These are phyloP conservation scores for Straminergon stramineum DNA, from an alignment of 225 moss, liverwort and hornwort genomes.

Conservation along the genomic window DNA sequence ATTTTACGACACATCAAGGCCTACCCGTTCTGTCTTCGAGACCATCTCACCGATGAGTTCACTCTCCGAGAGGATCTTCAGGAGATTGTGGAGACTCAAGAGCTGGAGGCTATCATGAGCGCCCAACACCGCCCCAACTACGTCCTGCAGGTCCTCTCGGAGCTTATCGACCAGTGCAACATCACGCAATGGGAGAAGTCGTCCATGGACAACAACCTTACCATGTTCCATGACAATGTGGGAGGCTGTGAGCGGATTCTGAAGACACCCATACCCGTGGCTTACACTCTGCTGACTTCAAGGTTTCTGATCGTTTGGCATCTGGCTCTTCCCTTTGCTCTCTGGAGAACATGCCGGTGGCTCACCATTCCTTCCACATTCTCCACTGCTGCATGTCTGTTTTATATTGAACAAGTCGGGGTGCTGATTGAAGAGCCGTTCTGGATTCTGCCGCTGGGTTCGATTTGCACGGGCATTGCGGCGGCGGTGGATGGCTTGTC, in stretches of 20 bases:
- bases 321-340: slow-evolving; percentile 47
- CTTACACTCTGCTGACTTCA: slow-evolving; percentile 70
- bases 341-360: slow-evolving; percentile 67
- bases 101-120: slow-evolving; percentile 6
- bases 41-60: neutral
- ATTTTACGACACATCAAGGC: slow-evolving; percentile 58
- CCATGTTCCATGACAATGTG: slow-evolving; percentile 56
- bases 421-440: slow-evolving; percentile 55
- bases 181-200: slow-evolving; percentile 10
- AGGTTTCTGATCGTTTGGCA: slow-evolving; percentile 72
- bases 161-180: slow-evolving; percentile 2
- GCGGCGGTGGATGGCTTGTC: neutral
- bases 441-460: slow-evolving; percentile 22
- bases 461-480: slow-evolving; percentile 12
- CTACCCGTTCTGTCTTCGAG: slow-evolving; percentile 49
- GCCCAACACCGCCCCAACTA: slow-evolving; percentile 20
- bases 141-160: slow-evolving; percentile 20
- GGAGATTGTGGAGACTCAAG: neutral
- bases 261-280: slow-evolving; percentile 69
- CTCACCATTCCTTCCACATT: slow-evolving; percentile 52
- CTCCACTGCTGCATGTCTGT: slow-evolving; percentile 12
- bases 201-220: slow-evolving; percentile 49
- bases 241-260: slow-evolving; percentile 67
- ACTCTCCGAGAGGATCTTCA: slow-evolving; percentile 5
- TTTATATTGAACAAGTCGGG: slow-evolving; percentile 43